Evolutionary conservation across 495 filamentous ascomycete species (phyloP), one percentile per base, ranked within the genome.

Genomic region (Penicillium desertorum): DNA sequence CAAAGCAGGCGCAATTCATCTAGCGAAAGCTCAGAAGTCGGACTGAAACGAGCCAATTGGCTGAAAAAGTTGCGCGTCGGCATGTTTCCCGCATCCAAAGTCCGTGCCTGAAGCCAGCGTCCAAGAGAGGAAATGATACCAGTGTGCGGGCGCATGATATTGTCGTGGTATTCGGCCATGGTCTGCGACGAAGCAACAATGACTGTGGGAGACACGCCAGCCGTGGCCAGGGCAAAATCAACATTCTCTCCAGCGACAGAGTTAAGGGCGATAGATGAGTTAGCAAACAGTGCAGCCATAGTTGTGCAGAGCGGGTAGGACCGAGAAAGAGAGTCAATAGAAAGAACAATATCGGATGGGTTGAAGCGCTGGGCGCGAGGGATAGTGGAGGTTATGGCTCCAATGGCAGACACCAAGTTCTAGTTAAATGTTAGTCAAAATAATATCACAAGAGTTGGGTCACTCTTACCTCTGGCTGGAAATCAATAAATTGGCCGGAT

Each of bases 251-350:
- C 84, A 32, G 90, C 88, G 20, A 94, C 91, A 2, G 91, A 91
- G 66, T 90, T 97, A 59, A 99, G 82, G 25, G 92, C 94, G 19
- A 98, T 78, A 0, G 91, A 91, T 36, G 90, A 82, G 64, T 93
- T 91, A 22, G 84, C 88, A 70, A 81, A 92, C 5, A 99, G 82
- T 0, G 93, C 92, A 22, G 86, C 86, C 57, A 98, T 80, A 16
- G 91, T 90, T 48, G 92, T 81, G 45, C 86, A 82, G 16, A 98
- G 82, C 2, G 90, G 81, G 71, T 96, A 95, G 0, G 86, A 85
- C 45, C 86, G 80, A 2, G 87, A 87, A 22, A 98, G 84, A 3
- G 88, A 86, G 59, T 93, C 90, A 39, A 90, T 90, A 0, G 93
- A 87, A n/a, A 97, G 81, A 67, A 99, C 90, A 25, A 96, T 75